A percentile compares a stretch with the other conserved stretches of the same genome.
These are phyloP conservation scores for Maudiozyma turicensis DNA, from an alignment of 805 yeast genomes.

Conservation along the genomic window DNA sequence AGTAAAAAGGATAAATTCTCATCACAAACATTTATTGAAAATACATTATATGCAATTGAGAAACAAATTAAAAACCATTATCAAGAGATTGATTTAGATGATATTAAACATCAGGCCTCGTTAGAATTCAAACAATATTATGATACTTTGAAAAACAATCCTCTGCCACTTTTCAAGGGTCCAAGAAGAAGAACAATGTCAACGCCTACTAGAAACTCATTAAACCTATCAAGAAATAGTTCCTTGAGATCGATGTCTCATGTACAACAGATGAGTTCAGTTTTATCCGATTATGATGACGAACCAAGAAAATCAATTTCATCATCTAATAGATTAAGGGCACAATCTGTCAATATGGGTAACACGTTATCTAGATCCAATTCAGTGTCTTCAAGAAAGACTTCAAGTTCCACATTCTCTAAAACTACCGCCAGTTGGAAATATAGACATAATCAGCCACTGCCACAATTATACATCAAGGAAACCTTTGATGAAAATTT, in stretches of 20 bases:
- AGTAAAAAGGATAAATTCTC: slow-evolving; percentile 32
- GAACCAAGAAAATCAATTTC: background rate
- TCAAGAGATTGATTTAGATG: background rate
- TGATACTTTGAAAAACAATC: slow-evolving; percentile 13
- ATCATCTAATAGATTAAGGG: background rate
- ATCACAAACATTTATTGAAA: slow-evolving; percentile 36
- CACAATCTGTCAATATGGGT: background rate
- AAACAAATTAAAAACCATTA: slow-evolving; percentile 14
- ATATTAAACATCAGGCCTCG: slow-evolving; percentile 6
- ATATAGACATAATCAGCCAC: slow-evolving; percentile 17
- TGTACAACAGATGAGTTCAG: background rate
- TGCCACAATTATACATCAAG: slow-evolving; percentile 16
- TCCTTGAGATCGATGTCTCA: background rate
- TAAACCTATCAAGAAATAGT: background rate
- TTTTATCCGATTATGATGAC: background rate
- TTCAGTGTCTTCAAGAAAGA: slow-evolving; percentile 4
- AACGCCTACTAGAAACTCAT: background rate
- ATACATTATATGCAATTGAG: slow-evolving; percentile 40
- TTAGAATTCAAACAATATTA: slow-evolving; percentile 18
- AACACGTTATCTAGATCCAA: background rate
- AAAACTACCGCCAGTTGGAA: slow-evolving; percentile 17
- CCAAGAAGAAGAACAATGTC: background rate
- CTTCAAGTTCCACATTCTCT: slow-evolving; percentile 4
- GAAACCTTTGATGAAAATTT: slow-evolving; percentile 19
- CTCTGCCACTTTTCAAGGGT: slow-evolving; percentile 17